phyloP scores from a whole-genome alignment of 2,329 filamentous ascomycete species.

The Cladorrhinum sp. region DNA sequence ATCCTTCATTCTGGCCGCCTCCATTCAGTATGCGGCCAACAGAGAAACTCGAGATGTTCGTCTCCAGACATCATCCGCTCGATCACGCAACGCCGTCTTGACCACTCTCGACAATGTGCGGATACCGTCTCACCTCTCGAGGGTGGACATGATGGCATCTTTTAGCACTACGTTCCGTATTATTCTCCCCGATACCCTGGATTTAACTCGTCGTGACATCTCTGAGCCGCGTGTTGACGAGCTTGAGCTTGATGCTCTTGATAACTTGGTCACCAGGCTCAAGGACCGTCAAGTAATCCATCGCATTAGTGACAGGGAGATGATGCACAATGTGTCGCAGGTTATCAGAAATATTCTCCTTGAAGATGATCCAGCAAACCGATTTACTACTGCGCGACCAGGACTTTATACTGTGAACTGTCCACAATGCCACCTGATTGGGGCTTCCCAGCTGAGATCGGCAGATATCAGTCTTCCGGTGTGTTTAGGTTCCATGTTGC shows the following conservation, averaged over 20 bases:
- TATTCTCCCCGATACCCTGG: slow-evolving; percentile 38
- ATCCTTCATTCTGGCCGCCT: slow-evolving; percentile 39
- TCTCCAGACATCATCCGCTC: slow-evolving; percentile 34
- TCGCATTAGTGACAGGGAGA: slow-evolving; percentile 40
- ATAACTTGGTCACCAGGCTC: slow-evolving; percentile 34
- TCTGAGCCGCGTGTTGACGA: slow-evolving; percentile 32
- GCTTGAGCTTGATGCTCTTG: slow-evolving; percentile 36
- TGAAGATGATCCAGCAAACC: slow-evolving; percentile 35
- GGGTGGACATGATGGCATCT: slow-evolving; percentile 34
- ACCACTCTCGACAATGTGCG: slow-evolving; percentile 35
- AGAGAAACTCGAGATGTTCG: slow-evolving; percentile 34
- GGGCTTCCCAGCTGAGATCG: slow-evolving; percentile 34
- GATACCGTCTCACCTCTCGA: slow-evolving; percentile 34
- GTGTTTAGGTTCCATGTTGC: too few relatives aligned
- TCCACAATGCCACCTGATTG: slow-evolving; percentile 34
- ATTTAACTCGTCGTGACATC: slow-evolving; percentile 28
- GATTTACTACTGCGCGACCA: slow-evolving; percentile 30
- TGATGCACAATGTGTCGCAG: slow-evolving; percentile 36
- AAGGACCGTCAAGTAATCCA: slow-evolving; percentile 35
- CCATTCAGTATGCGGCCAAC: slow-evolving; percentile 37
- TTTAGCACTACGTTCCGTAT: slow-evolving; percentile 38
- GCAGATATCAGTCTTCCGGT: slow-evolving; percentile 27
- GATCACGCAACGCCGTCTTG: slow-evolving; percentile 38
- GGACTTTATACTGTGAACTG: slow-evolving; percentile 38
- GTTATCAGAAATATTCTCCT: slow-evolving; percentile 35